Base-by-base conservation (phyloP, 1,284 basidiomycete genomes). In the Afroboletus lepidellus region DNA sequence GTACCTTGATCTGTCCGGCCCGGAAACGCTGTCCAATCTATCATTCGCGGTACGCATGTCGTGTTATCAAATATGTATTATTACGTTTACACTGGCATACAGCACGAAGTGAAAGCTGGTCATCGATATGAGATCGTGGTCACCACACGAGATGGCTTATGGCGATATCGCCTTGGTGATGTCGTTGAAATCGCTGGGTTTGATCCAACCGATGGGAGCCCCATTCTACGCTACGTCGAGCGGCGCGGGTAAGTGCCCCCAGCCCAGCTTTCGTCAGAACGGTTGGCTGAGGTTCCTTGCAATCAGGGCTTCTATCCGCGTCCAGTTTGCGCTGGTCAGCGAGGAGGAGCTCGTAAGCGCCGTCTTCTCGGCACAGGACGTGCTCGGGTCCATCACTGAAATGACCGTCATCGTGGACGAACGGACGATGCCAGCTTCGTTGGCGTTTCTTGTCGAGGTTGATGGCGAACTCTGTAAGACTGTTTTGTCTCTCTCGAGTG, bases 151-250 rank as follows among this genome's bases (percentile, higher is more conserved):
- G 58, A 63, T 18, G 64, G 60, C 5, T 36, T 63, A 39, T 66
- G 62, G 62, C 61, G 60, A 13, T 59, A 67, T 15, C 62, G 60
- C 8, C 48, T 65, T 2, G 60, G 63, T 0, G 63, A 65, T 34
- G 48, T 67, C 32, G 30, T 62, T 3, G 53, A 59, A 38, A 33
- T 65, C 18, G 46, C 43, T 9, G 65, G 61, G 3, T 61, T 65
- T 39, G 54, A 58, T 42, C 48, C 58, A 6, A 24, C 12, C 1
- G 58, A 66, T 5, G 60, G 62, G 8, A 43, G 43, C 11, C 61
- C 59, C 3, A 51, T 65, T 8, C 29, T 65, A 33, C 53, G 51
- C 37, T 66, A 62, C 27, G 41, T 67, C 15, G 54, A 62, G 23
- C 59, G 61, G 5, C 53, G 53, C 11, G 54, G 56, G 62, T 63